Evolutionary conservation across 1,139 yeast species (phyloP), one percentile per base, ranked within the genome.

Genomic region (Pichia sp.): DNA sequence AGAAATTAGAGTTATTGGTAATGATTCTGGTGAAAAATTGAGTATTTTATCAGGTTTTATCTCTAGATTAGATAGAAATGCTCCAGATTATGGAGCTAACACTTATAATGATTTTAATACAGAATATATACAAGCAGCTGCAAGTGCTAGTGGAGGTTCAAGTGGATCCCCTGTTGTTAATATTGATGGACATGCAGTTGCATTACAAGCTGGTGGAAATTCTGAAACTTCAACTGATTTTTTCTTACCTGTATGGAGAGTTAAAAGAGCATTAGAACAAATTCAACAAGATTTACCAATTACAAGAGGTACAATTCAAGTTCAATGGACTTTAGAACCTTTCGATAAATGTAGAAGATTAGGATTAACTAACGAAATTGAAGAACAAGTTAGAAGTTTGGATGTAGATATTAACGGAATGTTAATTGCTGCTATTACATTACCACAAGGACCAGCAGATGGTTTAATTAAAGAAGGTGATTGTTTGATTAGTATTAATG

Each of bases 21-120:
- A 89, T 61, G 96, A 89, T 66, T 95, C 95, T 6, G 96, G 96
- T 56, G 96, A 89, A 60, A 88, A 88, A 61, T 68, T 89, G 42
- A 82, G 94, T 36, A 89, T 89, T 55, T 66, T 88, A 50, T 77
- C 95, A 3, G 96, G 96, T 26, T 85, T 88, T 60, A 88, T 89
- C 40, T 81, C 94, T 36, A 75, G 96, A 61, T 64, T 88, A 46
- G 96, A 89, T 62, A 77, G 96, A 68, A 86, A 88, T 59, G 94
- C 96, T 4, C 97, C 97, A 3, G 95, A 84, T 49, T 89, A 89
- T 59, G 96, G 96, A 34, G 79, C 78, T 17, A 67, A 84, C 53
- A 79, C 93, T n/a, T 89, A 88, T 60, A 86, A 84, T 57, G 97
- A 89, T 66, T 89, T 88, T 71, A 89, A 89, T 60, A 89, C 96